Conservation (phyloP, 1,139 yeast species). For the Taphrina deformans region DNA sequence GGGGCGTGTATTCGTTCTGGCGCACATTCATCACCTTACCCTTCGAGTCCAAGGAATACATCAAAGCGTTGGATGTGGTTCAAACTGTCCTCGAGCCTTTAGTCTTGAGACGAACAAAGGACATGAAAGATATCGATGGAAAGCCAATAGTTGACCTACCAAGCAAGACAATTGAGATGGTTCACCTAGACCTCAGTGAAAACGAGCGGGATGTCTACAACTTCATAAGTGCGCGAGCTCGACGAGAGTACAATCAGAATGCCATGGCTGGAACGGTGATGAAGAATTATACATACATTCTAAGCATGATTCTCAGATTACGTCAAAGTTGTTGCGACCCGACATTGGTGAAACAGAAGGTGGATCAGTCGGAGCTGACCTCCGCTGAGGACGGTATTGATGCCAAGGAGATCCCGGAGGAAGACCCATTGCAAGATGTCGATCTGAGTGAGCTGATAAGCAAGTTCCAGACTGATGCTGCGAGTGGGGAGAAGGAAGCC, state of each 20-base stretch:
- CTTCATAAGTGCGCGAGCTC: constrained; percentile 69
- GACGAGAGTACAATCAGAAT: constrained; percentile 65
- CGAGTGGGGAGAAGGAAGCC: constrained; percentile 39
- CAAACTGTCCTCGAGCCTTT: constrained; percentile 84
- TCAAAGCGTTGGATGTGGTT: constrained; percentile 75
- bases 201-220: constrained; percentile 67
- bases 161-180: constrained; percentile 67
- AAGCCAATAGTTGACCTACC: constrained; percentile 75
- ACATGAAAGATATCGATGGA: constrained; percentile 75
- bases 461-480: constrained; percentile 37
- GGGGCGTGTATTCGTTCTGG: constrained; percentile 89
- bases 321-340: constrained; percentile 90
- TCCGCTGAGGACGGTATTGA: constrained; percentile 30
- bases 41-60: constrained; percentile 69
- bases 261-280: constrained; percentile 66
- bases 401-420: constrained; percentile 26
- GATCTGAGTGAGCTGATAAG: constrained; percentile 41
- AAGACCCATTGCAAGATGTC: constrained; percentile 38
- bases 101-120: constrained; percentile 79
- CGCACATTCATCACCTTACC: constrained; percentile 81
- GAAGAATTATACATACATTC: constrained; percentile 71
- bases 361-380: constrained; percentile 33
- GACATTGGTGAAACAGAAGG: constrained; percentile 44
- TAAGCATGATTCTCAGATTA: constrained; percentile 77
- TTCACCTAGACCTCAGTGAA: constrained; percentile 64